Conservation (phyloP, 139 green algal species). For the Chlamydomonas urium region DNA sequence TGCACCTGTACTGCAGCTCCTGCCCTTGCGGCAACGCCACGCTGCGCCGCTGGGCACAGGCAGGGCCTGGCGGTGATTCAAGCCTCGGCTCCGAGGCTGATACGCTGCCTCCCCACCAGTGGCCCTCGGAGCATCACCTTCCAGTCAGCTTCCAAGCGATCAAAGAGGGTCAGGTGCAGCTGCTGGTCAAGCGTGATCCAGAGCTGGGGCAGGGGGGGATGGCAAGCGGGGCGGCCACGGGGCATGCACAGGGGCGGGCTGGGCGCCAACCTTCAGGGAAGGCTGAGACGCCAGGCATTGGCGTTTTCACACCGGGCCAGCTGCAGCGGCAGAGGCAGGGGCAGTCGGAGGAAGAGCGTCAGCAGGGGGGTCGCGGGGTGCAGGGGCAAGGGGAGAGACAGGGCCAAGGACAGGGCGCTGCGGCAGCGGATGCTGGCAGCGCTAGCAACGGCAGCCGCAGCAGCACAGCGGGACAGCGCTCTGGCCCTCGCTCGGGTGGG, state of each 20-base stretch:
- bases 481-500: too few species aligned
- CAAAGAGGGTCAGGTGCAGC: conserved; percentile 12
- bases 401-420: too few species aligned
- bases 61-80: conserved; percentile 4
- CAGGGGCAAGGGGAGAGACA: too few species aligned
- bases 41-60: conserved; percentile 7
- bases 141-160: not conserved
- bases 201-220: not conserved
- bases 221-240: not conserved
- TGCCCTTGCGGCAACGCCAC: conserved; percentile 17
- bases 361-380: not conserved
- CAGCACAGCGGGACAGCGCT: too few species aligned
- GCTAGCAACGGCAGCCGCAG: too few species aligned
- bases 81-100: not conserved
- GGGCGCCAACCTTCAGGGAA: too few species aligned
- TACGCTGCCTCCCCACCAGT: not conserved
- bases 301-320: not conserved
- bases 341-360: not conserved
- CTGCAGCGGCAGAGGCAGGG: not conserved
- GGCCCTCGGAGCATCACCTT: conserved; percentile 2
- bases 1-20: conserved; percentile 20
- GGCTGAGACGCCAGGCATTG: too few species aligned
- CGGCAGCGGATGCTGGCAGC: too few species aligned
- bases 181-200: conserved; percentile 17
- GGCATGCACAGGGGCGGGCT: too few species aligned